A percentile compares a stretch with the other conserved stretches of the same genome.
Conservation (phyloP, 2,329 filamentous ascomycete genomes). For the Albifimbria verrucaria region DNA sequence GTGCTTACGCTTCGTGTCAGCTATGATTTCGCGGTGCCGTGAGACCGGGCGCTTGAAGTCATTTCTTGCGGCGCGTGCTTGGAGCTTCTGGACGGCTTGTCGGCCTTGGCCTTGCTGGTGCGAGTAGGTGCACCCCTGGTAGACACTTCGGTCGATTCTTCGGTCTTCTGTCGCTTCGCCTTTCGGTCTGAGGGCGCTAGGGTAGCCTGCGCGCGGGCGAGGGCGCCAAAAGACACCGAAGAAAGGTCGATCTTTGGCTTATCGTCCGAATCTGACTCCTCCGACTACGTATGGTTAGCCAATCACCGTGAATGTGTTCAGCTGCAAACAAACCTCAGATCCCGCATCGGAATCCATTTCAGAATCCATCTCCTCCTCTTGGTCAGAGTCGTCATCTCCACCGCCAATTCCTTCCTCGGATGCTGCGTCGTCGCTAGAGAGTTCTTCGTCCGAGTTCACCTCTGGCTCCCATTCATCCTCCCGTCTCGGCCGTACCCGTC, state of each 20-base stretch:
- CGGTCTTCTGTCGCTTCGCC: constrained; percentile 25
- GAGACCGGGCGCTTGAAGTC: constrained; percentile 82
- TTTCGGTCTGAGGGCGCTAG: constrained; percentile 38
- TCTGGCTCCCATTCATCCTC: constrained; percentile 42
- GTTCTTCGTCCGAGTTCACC: constrained; percentile 18
- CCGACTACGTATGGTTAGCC: constrained; percentile 11
- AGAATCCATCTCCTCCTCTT: background rate
- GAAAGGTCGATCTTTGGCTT: constrained; percentile 42
- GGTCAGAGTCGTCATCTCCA: constrained; percentile 21
- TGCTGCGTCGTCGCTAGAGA: constrained; percentile 24
- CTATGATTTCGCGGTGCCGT: constrained; percentile 71
- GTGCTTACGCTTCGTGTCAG: constrained; percentile 50
- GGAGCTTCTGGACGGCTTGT: constrained; percentile 46
- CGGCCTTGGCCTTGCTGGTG: constrained; percentile 29
- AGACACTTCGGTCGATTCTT: constrained; percentile 20
- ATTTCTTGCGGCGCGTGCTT: constrained; percentile 89
- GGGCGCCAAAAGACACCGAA: constrained; percentile 80
- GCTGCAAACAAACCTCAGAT: background rate
- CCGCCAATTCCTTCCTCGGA: constrained; percentile 23
- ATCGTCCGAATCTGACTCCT: constrained; percentile 23
- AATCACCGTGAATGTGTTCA: background rate
- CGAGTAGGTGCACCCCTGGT: constrained; percentile 21
- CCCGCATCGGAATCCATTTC: background rate
- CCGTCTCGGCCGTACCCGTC: constrained; percentile 40
- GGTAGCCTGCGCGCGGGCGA: constrained; percentile 79